Conservation (phyloP, 2,329 filamentous ascomycete genomes). For the Fusarium sp. region DNA sequence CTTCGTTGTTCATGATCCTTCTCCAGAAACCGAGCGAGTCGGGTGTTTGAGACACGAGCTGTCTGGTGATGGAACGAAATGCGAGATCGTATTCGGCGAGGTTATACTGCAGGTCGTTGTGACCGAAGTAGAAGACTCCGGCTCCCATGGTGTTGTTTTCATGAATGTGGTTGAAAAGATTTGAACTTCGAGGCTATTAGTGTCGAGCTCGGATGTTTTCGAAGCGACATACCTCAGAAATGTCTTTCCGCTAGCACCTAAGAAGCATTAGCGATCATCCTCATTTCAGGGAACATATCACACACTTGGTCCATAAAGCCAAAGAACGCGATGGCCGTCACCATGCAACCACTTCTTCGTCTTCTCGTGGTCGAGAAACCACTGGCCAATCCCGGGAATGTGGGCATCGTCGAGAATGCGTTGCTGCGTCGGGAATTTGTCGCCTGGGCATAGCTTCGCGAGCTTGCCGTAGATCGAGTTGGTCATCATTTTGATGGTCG, state of each 20-base stretch:
- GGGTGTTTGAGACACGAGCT: background rate
- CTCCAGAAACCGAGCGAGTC: rapidly evolving
- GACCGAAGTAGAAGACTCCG: background rate
- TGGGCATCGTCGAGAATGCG: background rate
- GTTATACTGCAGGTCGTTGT: background rate
- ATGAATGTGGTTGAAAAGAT: background rate
- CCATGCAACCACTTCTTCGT: background rate
- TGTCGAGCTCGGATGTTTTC: no score
- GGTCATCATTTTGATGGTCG: background rate
- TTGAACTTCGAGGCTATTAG: background rate
- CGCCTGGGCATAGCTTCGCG: background rate
- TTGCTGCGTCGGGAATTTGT: background rate
- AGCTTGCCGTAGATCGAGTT: rapidly evolving
- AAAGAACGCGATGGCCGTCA: background rate
- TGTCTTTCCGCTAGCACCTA: constrained; percentile 16
- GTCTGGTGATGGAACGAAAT: background rate
- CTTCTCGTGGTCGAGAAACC: background rate
- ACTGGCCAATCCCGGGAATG: background rate
- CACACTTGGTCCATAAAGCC: constrained; percentile 11
- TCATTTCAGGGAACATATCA: no score
- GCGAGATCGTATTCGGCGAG: background rate
- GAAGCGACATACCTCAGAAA: background rate
- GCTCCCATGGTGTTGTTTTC: rapidly evolving
- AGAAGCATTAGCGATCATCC: background rate
- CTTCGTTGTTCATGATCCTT: rapidly evolving